A percentile compares a stretch with the other conserved stretches of the same genome.
phyloP scores from a whole-genome alignment of 164 flowering plant species.

The Nelumbo lutea region DNA sequence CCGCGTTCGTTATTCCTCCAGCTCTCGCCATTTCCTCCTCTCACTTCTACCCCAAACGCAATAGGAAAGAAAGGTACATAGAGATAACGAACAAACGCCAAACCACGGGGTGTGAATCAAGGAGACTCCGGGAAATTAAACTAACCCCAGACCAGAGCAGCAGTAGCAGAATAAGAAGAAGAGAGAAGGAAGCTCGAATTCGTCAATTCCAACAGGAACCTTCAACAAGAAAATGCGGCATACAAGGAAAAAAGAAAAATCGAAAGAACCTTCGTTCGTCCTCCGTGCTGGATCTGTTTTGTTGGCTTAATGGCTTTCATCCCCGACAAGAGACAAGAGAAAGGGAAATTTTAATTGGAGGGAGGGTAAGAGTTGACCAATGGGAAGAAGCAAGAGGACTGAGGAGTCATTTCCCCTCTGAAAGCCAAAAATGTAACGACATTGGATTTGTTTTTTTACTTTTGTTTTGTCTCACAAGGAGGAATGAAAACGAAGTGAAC shows the following conservation, averaged over 20 bases:
- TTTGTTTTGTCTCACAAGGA: too few species aligned
- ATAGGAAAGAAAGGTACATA: background rate
- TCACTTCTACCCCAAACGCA: background rate
- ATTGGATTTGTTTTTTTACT: too few species aligned
- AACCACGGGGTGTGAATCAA: background rate
- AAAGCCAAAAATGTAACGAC: too few species aligned
- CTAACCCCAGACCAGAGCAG: too few species aligned
- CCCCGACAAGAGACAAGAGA: background rate
- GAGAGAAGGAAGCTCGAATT: background rate
- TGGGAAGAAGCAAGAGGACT: too few species aligned
- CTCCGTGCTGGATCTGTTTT: background rate
- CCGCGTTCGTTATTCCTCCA: slow-evolving; percentile 86
- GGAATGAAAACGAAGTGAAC: too few species aligned
- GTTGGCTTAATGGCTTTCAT: background rate
- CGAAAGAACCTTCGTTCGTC: background rate
- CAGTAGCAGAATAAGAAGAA: background rate
- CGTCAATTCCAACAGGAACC: background rate
- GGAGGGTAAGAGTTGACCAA: background rate
- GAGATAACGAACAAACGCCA: background rate
- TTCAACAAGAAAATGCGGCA: background rate
- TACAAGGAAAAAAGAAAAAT: background rate
- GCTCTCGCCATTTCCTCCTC: slow-evolving; percentile 55
- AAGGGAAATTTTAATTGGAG: background rate
- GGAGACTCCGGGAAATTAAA: background rate
- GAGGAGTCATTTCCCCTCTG: too few species aligned